Conservation (phyloP, 176 grass and related monocot species). For the Phoenix dactylifera region DNA sequence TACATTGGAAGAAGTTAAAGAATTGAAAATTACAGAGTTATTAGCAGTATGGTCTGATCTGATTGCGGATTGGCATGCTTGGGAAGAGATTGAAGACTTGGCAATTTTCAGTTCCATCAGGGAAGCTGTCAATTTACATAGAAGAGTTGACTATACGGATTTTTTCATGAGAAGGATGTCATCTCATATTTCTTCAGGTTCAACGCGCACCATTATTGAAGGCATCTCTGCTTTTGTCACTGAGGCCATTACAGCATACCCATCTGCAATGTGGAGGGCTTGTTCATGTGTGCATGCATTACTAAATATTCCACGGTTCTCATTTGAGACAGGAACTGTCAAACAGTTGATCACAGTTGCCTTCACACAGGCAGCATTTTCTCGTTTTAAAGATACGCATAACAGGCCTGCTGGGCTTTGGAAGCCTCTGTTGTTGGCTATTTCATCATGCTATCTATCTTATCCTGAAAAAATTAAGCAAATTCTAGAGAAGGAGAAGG, state of each 20-base stretch:
- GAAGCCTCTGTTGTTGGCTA: conserved; percentile 55
- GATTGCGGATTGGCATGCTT: conserved; percentile 55
- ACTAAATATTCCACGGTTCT: conserved; percentile 49
- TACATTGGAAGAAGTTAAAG: conserved; percentile 38
- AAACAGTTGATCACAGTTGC: conserved; percentile 35
- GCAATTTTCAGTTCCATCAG: conserved; percentile 63
- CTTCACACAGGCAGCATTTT: conserved; percentile 50
- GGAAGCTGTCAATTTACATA: conserved; percentile 57
- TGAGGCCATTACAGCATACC: conserved; percentile 53
- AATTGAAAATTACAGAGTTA: conserved; percentile 58
- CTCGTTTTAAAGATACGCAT: conserved; percentile 36
- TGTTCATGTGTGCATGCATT: conserved; percentile 70
- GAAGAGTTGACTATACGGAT: conserved; percentile 38
- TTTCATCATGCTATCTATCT: conserved; percentile 71
- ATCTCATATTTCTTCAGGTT: conserved; percentile 22
- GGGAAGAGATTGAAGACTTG: conserved; percentile 89
- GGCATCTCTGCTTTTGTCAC: conserved; percentile 62
- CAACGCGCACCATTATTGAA: conserved; percentile 41
- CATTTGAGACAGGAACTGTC: conserved; percentile 24
- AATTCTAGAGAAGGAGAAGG: conserved; percentile 32
- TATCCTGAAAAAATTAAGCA: conserved; percentile 62
- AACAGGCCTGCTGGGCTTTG: conserved; percentile 46
- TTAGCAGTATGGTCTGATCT: conserved; percentile 56
- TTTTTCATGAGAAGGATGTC: conserved; percentile 46
- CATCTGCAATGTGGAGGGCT: conserved; percentile 74